Evolutionary conservation across 345 rosid species (phyloP), one percentile per base, ranked within the genome.

Genomic region (Crucihimalaya himalaica): DNA sequence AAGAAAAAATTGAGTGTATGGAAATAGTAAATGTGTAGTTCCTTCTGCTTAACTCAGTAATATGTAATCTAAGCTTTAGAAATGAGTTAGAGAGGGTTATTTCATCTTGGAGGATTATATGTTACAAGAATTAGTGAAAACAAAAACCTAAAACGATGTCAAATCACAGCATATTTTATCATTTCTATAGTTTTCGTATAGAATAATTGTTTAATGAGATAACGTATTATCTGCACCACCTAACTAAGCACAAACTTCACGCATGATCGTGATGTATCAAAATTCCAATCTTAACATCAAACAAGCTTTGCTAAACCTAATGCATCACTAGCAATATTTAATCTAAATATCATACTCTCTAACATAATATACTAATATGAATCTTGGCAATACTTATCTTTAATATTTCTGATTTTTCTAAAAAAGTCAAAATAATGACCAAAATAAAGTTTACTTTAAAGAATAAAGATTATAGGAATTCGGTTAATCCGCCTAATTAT

Each of bases 171-270:
- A 28, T 34, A 73, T 50, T 40, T 63, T 8, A 56, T 68, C 25
- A 39, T 7, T 27, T 50, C 5, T 31, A 16, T 64, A 21, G 27
- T 10, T 50, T 27, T 75, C 50, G 31, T 14, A 61, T 60, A 20
- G 35, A 75, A 68, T 32, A 61, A 43, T 31, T 9, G 9, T 51
- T 48, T 60, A 52, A 32, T n/a, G 68, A 60, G 61, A 50, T 35
- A 28, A 57, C 57, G 74, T 35, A 55, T 42, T 65, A 64, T 64
- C 27, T 63, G 55, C 39, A 50, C 70, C 71, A 73, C 77, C 65
- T 73, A 73, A 64, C 46, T 8, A 32, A 45, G 77, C 77, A 63
- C 56, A 65, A 64, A 65, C 77, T 73, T 21, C 32, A 75, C 64
- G 71, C 63, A 75, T 75, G 63, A 75, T 68, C 62, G 45, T 67